Base-by-base conservation (phyloP, 2,329 filamentous ascomycete genomes). In the Helotiales sp. region DNA sequence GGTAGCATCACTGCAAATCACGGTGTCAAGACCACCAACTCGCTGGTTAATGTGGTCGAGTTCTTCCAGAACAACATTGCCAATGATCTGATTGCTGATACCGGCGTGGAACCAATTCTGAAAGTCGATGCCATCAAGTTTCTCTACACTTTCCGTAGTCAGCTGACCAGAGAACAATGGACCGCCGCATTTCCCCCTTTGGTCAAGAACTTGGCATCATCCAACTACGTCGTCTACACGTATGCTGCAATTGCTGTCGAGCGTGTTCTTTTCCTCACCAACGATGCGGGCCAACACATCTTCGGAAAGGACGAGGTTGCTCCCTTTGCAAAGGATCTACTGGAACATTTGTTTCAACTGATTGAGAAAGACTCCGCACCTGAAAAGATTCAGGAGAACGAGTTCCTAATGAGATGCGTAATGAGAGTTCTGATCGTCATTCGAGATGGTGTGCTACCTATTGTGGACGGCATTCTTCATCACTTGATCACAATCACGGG, bases 61-160 rank as follows among this genome's bases (percentile, higher is more conserved):
- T 99, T 97, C 81, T 98, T 99, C 83, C 91, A 97, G 78, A 92
- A 91, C 70, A 88, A 98, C 78, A 91, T 99, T 75, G 95, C 95
- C 11, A 86, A 89, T n/a, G 96, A 99, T 78, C 84, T 99, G 47
- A 84, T 97, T 68, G 85, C 86, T n/a, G 84, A 87, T 37, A 83
- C 86, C 32, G 86, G 85, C 2, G 87, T 91, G 0, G 87, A 97
- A 74, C 91, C 93, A 8, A 94, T 99, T 68, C 85, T 97, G 73
- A 97, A 97, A 82, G 95, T 99, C 17, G 96, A 98, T 79, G 95
- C 95, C 20, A 97, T 99, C 84, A 99, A 98, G 79, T 99, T 94
- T 78, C 86, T 99, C 45, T 97, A 99, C 83, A 93, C 91, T 52
- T 99, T 99, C 88, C 91, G 96, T 75, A 97, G 93, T 78, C 93